phyloP scores from a whole-genome alignment of 805 yeast species.

The Lachancea nothofagi region DNA sequence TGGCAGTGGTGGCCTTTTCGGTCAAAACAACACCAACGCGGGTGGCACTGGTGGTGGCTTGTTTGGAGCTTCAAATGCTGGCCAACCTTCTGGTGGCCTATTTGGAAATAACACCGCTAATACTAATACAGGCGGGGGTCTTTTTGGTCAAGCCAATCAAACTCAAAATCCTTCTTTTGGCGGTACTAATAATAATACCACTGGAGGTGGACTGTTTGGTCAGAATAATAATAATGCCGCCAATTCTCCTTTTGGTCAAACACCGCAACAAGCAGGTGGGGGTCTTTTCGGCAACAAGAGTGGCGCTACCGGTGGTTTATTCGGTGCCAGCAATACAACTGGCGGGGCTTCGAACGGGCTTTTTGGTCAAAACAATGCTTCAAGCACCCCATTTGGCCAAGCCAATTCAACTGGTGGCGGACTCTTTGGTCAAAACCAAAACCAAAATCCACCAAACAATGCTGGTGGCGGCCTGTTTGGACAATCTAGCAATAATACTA shows the following conservation, averaged over 20 bases:
- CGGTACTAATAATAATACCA: slow-evolving; percentile 5
- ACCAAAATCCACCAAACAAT: slow-evolving; percentile 10
- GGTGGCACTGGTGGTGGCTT: slow-evolving; percentile 18
- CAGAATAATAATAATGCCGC: slow-evolving; percentile 29
- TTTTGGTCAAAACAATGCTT: slow-evolving; percentile 25
- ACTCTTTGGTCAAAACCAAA: slow-evolving; percentile 33
- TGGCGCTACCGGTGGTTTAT: slow-evolving; percentile 26
- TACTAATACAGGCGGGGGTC: slow-evolving; percentile 16
- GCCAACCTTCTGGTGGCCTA: slow-evolving; percentile 31
- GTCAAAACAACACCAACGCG: slow-evolving; percentile 24
- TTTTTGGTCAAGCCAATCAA: slow-evolving; percentile 34
- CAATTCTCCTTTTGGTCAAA: slow-evolving; percentile 33
- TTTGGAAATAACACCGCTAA: slow-evolving; percentile 36
- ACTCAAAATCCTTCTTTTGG: slow-evolving; percentile 25
- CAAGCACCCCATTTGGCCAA: slow-evolving; percentile 27
- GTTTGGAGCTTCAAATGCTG: slow-evolving; percentile 23
- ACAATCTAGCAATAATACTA: slow-evolving; percentile 18
- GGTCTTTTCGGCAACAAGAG: slow-evolving; percentile 36
- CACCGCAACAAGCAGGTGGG: slow-evolving; percentile 31
- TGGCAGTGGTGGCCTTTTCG: slow-evolving; percentile 33
- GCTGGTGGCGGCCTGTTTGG: slow-evolving; percentile 32
- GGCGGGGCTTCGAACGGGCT: slow-evolving; percentile 26
- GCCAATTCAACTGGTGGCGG: slow-evolving; percentile 27
- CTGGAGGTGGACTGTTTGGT: slow-evolving; percentile 34
- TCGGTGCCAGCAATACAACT: slow-evolving; percentile 25